Percentiles rank a stretch among this genome's conserved stretches.
Conservation (phyloP, 2,329 filamentous ascomycete genomes). For the Clonostachys byssicola region DNA sequence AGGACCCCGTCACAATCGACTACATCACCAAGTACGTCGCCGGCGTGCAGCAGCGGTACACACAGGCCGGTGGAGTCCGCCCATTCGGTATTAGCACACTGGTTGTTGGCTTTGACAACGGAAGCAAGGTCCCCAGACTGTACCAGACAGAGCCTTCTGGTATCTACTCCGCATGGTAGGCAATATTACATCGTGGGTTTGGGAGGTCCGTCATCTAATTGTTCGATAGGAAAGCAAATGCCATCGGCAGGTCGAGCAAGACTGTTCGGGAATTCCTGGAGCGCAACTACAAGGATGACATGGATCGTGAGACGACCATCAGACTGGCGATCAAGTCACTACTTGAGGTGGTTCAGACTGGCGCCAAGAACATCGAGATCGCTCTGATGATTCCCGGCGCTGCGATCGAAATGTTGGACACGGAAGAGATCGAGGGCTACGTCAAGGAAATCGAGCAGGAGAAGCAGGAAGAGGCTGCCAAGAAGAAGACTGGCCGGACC, state of each 20-base stretch:
- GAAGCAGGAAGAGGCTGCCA: slow-evolving; percentile 97
- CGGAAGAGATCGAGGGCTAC: slow-evolving; percentile 94
- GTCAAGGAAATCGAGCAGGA: slow-evolving; percentile 99
- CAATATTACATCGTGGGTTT: not conserved
- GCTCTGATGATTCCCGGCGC: slow-evolving; percentile 95
- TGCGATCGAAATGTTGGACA: slow-evolving; percentile 85
- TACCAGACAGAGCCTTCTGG: slow-evolving; percentile 99
- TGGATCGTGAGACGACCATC: slow-evolving; percentile 95
- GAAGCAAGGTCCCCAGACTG: slow-evolving; percentile 80
- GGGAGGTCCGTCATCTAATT: not conserved
- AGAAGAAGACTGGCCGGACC: slow-evolving; percentile 83
- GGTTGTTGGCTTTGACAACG: slow-evolving; percentile 97
- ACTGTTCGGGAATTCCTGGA: slow-evolving; percentile 98
- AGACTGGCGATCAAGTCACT: slow-evolving; percentile 97
- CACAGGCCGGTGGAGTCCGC: slow-evolving; percentile 94
- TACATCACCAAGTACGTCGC: slow-evolving; percentile 99
- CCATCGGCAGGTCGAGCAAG: slow-evolving; percentile 97
- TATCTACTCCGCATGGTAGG: slow-evolving; percentile 97
- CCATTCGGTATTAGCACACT: slow-evolving; percentile 99
- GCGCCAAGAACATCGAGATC: slow-evolving; percentile 99
- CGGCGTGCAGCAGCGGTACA: slow-evolving; percentile 97
- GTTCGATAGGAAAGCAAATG: slow-evolving; percentile 86
- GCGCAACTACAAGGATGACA: slow-evolving; percentile 96
- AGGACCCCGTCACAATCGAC: slow-evolving; percentile 96
- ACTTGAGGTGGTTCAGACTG: slow-evolving; percentile 95